Base-by-base conservation (phyloP, 2,329 filamentous ascomycete genomes). In the Exophiala bonariae region DNA sequence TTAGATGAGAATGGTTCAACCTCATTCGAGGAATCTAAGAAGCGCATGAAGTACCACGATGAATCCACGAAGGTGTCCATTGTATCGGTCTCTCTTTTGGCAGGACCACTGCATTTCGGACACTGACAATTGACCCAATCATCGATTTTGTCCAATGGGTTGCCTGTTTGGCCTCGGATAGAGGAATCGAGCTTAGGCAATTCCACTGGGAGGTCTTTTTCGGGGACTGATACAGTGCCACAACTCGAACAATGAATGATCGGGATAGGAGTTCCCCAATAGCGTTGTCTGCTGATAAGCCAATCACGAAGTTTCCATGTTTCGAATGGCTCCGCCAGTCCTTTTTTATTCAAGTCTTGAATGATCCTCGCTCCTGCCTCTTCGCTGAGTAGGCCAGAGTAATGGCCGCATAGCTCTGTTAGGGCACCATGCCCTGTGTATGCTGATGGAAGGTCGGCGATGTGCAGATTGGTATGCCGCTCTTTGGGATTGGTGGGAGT, bases 41-140 rank as follows among this genome's bases (percentile, higher is more conserved):
- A 95, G 10, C 89, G 81, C 69, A 91, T 82, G 61, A 85, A 95
- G 66, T 96, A 96, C 90, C 90, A 96, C 44, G 89, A 95, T 2
- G 89, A 95, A 68, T 95, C 90, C 51, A 96, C 90, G 68, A 96
- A 96, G 0, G 90, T 96, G 66, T 96, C 90, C 90, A 96, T 95
- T 2, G 90, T 96, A 64, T 96, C 90, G 0, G 90, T 95, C 56
- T 96, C 90, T 54, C 90, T 80, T 63, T 82, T 86, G 5, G 88
- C 90, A 18, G 81, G 69, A 1, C 79, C 76, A 13, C 78, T 71
- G 60, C 90, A 96, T 38, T 60, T 68, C 16, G 90, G 90, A 62
- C 90, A 96, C 2, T 75, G 66, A 0, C 83, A 87, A 58, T 90
- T 81, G 36, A 89, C 75, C 83, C 89, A 96, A 6, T 85, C 81